These are phyloP conservation scores for Eucalyptus camaldulensis DNA, from an alignment of 345 rosid species.

Conservation along the genomic window DNA sequence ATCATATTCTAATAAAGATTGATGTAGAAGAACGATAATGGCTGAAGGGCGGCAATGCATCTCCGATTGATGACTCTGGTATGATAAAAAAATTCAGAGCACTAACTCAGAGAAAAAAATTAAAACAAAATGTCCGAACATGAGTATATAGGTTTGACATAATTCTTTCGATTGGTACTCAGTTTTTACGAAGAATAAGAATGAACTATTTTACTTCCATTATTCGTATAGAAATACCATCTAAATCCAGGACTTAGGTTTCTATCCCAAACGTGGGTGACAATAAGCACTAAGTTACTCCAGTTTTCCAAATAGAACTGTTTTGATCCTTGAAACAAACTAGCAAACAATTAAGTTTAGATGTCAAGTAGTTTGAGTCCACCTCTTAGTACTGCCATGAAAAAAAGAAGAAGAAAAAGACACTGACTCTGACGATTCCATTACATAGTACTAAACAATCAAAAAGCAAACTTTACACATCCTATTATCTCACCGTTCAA, in stretches of 20 bases:
- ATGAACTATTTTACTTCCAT: not conserved
- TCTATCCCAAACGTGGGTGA: not conserved
- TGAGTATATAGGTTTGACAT: not conserved
- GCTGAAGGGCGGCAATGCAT: not conserved
- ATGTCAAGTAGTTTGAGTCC: not conserved
- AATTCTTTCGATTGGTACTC: not conserved
- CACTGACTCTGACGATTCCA: not conserved
- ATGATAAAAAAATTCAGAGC: not conserved
- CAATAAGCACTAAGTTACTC: not conserved
- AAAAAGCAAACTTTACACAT: not conserved
- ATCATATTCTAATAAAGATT: not conserved
- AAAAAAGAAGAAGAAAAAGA: not conserved
- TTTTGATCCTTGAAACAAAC: not conserved
- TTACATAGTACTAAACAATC: not conserved
- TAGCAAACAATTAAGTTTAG: not conserved
- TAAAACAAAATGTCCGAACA: not conserved
- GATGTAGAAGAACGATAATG: not conserved
- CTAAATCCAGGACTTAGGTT: not conserved
- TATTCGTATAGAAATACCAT: not conserved
- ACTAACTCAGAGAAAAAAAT: not conserved
- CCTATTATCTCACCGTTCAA: conserved; percentile 30
- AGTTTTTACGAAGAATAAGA: not conserved
- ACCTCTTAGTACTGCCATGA: not conserved
- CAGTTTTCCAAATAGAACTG: not conserved
- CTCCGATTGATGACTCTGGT: not conserved